These are phyloP conservation scores for Blastobotrys buckinghamii DNA, from an alignment of 1,139 yeast species.

Conservation along the genomic window DNA sequence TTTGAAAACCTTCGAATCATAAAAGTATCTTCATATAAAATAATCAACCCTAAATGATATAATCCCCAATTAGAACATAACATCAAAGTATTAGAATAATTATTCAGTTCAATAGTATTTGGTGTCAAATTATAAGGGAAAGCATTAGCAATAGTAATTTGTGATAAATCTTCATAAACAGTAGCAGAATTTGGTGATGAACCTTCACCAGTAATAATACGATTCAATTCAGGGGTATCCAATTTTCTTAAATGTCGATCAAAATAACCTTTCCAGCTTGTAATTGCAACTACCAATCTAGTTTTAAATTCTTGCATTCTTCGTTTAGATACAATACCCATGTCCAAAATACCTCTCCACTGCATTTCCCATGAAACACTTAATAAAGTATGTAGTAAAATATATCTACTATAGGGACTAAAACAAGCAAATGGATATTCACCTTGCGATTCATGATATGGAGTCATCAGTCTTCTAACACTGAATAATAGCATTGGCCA, in stretches of 20 bases:
- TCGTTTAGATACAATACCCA: conserved; percentile 32
- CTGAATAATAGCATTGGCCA: conserved; percentile 42
- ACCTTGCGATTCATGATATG: conserved; percentile 33
- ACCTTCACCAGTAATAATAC: conserved; percentile 11
- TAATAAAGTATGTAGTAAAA: conserved; percentile 38
- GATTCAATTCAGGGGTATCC: conserved; percentile 14
- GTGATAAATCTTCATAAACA: conserved; percentile 4
- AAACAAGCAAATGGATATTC: conserved; percentile 38
- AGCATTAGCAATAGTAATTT: conserved; percentile 8
- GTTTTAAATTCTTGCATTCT: conserved; percentile 29
- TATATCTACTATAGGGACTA: conserved; percentile 37
- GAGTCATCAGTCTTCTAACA: conserved; percentile 35
- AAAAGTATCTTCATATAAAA: conserved; percentile 25
- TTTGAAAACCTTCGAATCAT: conserved; percentile 20
- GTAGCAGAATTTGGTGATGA: conserved; percentile 5
- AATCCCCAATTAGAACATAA: conserved; percentile 28
- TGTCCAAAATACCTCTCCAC: conserved; percentile 31
- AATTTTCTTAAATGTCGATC: conserved; percentile 29
- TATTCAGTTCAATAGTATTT: conserved; percentile 16
- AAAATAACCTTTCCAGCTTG: conserved; percentile 38
- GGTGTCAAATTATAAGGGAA: conserved; percentile 9
- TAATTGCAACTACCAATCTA: conserved; percentile 35
- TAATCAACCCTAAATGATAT: conserved; percentile 24
- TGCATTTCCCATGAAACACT: conserved; percentile 38
- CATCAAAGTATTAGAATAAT: conserved; percentile 22